Evolutionary conservation across 1,284 basidiomycete species (phyloP).

Genomic region (Ganoderma lingzhi): DNA sequence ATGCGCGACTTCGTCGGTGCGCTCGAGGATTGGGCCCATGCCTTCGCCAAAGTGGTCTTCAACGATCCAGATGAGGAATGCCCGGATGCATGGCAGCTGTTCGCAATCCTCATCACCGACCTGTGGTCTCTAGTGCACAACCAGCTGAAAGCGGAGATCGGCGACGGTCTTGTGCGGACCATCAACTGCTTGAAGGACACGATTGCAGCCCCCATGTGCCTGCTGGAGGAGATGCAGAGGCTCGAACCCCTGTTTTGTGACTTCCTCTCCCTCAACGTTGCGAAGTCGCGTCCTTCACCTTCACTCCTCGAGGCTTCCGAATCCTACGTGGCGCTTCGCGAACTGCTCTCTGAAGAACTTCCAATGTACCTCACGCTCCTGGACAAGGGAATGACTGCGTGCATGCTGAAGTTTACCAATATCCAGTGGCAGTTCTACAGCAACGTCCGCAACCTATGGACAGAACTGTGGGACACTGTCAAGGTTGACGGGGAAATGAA

Average conservation of each 20-base stretch:
- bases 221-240: constrained; percentile 73
- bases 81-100: constrained; percentile 78
- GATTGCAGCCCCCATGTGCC: constrained; percentile 65
- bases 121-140: constrained; percentile 60
- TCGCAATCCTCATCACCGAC: constrained; percentile 61
- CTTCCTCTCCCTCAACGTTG: constrained; percentile 43
- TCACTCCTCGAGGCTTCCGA: constrained; percentile 74
- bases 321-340: constrained; percentile 76
- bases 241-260: constrained; percentile 73
- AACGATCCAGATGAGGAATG: constrained; percentile 51
- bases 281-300: constrained; percentile 68
- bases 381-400: constrained; percentile 60
- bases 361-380: constrained; percentile 68
- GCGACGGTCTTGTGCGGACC: constrained; percentile 60
- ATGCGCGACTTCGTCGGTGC: constrained; percentile 52
- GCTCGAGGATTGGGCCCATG: constrained; percentile 65
- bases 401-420: constrained; percentile 58
- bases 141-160: constrained; percentile 54
- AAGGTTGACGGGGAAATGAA: constrained; percentile 77
- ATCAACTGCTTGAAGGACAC: constrained; percentile 63
- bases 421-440: constrained; percentile 68
- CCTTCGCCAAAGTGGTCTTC: constrained; percentile 74
- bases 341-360: constrained; percentile 72
- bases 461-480: constrained; percentile 78
- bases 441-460: constrained; percentile 69